Conservation (phyloP, 2,329 filamentous ascomycete genomes). For the Colletotrichum endophyticum region DNA sequence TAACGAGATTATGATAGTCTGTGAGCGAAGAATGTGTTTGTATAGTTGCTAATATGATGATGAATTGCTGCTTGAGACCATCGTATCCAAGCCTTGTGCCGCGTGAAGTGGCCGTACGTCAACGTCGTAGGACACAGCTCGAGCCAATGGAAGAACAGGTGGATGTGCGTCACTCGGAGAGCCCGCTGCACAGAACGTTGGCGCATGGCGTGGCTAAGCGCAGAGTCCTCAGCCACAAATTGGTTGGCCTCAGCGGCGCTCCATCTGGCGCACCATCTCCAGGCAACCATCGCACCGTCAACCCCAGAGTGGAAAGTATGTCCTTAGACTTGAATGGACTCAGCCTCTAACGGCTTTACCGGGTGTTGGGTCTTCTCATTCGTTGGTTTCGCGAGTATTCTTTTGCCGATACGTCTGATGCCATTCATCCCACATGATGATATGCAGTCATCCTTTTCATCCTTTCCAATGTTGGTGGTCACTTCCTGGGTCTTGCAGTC, state of each 20-base stretch:
- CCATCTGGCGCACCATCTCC: background rate
- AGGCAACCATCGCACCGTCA: background rate
- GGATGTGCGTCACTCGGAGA: conserved; percentile 6
- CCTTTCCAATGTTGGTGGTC: background rate
- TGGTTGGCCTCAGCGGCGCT: background rate
- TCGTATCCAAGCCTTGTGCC: background rate
- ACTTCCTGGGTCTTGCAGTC: background rate
- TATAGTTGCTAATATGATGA: background rate
- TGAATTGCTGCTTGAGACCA: background rate
- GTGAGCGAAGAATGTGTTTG: background rate
- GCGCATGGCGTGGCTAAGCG: background rate
- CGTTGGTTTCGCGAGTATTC: background rate
- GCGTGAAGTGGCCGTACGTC: background rate
- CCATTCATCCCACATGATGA: background rate
- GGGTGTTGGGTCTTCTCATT: background rate
- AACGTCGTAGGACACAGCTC: background rate
- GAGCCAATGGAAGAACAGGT: background rate
- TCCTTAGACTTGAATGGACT: background rate
- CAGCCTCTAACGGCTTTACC: background rate
- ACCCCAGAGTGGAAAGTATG: background rate
- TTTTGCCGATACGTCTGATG: background rate
- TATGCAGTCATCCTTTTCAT: background rate
- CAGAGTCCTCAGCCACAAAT: background rate
- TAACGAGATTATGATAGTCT: background rate
- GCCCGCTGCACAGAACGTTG: background rate